Base-by-base conservation (phyloP, 2,329 filamentous ascomycete genomes). In the Curvularia sp. region DNA sequence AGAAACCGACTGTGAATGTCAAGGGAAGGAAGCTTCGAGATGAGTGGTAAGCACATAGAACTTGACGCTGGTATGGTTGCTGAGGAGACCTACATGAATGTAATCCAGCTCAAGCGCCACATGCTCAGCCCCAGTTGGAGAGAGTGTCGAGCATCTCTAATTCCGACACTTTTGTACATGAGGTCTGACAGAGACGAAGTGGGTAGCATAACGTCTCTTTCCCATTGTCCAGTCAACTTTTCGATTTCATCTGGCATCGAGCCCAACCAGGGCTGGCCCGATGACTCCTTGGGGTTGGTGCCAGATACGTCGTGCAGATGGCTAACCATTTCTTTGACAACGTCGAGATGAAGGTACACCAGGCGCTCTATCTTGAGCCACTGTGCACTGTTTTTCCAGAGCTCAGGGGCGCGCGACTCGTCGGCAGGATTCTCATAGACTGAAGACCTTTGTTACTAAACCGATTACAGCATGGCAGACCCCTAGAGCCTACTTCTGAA, bases 71-170 rank as follows among this genome's bases (percentile, higher is more conserved):
- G 9, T 10, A n/a, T 27, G 7, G 3, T 15, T 30, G n/a, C 10
- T 5, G n/a, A 13, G 3, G n/a, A 30, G 27, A 34, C 55, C n/a
- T 30, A 58, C 55, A 94, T 93, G 73, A 93, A 91, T 50, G 89
- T 90, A 15, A 88, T 89, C 50, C 87, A 88, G 45, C 86, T 84
- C 15, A 88, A 82, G 21, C 87, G 75, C 81, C 77, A 81, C 81
- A 83, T 83, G 63, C 74, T 78, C 3, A 81, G 69, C 5, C 80
- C 80, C 1, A 84, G 75, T 53, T 82, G 79, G 3, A 84, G 72
- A 0, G 78, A 81, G 54, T 82, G 79, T 2, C 81, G 75, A 2
- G 81, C 80, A 63, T 85, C 83, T 28, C 82, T 76, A 52, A 84
- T 84, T 3, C 79, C 81, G 5, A 84, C 82, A 9, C 77, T 80